Evolutionary conservation across 768 basidiomycete genomes (phyloP).

Genomic region (Daedaleopsis sinensis): DNA sequence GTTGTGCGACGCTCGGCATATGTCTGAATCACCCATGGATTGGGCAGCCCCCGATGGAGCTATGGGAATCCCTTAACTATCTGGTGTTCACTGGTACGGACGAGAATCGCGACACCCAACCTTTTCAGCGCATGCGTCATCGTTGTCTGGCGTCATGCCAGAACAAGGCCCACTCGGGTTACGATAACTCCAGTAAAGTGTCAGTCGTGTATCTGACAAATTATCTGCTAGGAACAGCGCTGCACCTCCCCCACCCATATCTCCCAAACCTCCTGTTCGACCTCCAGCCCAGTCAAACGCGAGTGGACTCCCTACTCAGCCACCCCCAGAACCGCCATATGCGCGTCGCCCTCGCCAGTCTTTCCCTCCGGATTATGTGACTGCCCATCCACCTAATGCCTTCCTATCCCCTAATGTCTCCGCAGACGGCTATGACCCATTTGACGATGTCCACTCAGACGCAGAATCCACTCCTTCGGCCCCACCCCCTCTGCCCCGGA

Average conservation of each 20-base stretch:
- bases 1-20: too few relatives aligned
- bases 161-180: too few relatives aligned
- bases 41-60: too few relatives aligned
- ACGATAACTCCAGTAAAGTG: too few relatives aligned
- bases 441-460: constrained; percentile 13
- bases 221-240: neutral
- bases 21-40: too few relatives aligned
- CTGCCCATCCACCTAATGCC: neutral
- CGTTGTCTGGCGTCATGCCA: too few relatives aligned
- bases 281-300: constrained; percentile 4
- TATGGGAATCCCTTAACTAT: too few relatives aligned
- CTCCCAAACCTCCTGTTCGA: constrained; percentile 2
- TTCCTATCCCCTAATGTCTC: neutral
- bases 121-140: too few relatives aligned
- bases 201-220: neutral
- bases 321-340: constrained; percentile 7
- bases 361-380: constrained; percentile 6
- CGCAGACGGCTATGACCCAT: constrained; percentile 11
- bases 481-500: constrained; percentile 14
- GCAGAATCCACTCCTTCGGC: neutral
- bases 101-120: too few relatives aligned
- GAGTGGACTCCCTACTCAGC: neutral
- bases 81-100: too few relatives aligned
- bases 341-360: constrained; percentile 13
- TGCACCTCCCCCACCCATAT: neutral